These are phyloP conservation scores for Fusarium sacchari DNA, from an alignment of 2,329 filamentous ascomycete genomes.

Conservation along the genomic window DNA sequence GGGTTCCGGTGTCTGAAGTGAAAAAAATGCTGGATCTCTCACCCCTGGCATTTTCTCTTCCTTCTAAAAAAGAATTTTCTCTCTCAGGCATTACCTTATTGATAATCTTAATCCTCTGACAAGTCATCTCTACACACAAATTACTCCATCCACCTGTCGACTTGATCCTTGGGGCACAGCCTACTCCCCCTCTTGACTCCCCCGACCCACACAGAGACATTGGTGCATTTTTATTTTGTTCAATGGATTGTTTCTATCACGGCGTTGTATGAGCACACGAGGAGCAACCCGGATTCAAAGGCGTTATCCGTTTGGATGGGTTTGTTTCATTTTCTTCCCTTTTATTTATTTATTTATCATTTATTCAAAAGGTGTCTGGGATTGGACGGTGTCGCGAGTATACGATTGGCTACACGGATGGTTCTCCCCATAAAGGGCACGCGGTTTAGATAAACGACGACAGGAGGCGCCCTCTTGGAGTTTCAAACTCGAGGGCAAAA, in stretches of 20 bases:
- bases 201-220: not conserved
- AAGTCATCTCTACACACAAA: not conserved
- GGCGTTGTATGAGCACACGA: constrained; percentile 40
- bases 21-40: not conserved
- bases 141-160: not conserved
- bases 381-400: constrained; percentile 39
- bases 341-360: constrained; percentile 9
- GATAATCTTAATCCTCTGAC: constrained; percentile 39
- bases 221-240: constrained; percentile 7
- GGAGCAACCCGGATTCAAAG: constrained; percentile 20
- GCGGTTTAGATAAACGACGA: constrained; percentile 42
- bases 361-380: constrained; percentile 13
- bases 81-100: constrained; percentile 18
- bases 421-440: constrained; percentile 15
- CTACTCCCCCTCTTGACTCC: constrained; percentile 1
- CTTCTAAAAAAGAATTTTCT: not conserved
- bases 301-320: constrained; percentile 18
- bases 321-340: constrained; percentile 4
- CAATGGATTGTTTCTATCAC: constrained; percentile 15
- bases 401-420: constrained; percentile 40
- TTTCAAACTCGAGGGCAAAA: constrained; percentile 20
- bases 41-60: not conserved
- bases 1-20: constrained; percentile 43
- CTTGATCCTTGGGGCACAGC: constrained; percentile 9
- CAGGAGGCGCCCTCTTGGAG: constrained; percentile 21